phyloP scores from a whole-genome alignment of 495 filamentous ascomycete genomes.

The Penicillium cosmopolitanum region DNA sequence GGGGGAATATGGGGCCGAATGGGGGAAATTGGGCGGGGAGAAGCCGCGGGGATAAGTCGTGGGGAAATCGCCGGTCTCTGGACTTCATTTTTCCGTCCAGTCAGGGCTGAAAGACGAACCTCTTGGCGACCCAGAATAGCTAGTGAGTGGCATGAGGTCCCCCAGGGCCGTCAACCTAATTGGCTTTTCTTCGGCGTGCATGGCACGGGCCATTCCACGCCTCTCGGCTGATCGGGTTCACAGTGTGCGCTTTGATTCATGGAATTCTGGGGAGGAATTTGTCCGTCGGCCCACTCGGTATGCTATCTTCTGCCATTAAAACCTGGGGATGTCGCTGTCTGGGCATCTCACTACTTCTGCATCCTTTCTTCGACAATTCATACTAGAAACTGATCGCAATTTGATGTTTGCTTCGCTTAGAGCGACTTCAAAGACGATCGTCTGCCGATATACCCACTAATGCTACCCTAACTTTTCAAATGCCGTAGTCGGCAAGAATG shows the following conservation, averaged over 20 bases:
- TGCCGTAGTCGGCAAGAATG: conserved; percentile 1
- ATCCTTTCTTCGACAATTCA: background rate
- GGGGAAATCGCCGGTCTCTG: conserved; percentile 4
- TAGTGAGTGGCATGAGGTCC: conserved; percentile 4
- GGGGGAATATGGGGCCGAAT: conserved; percentile 23
- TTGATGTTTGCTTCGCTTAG: background rate
- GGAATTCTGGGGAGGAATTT: conserved; percentile 4
- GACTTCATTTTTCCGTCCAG: conserved; percentile 27
- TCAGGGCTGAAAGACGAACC: background rate
- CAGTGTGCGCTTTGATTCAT: conserved; percentile 18
- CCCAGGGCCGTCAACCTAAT: background rate
- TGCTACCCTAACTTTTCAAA: background rate
- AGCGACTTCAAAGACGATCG: background rate
- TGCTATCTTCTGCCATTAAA: conserved; percentile 2
- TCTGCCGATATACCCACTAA: conserved; percentile 4
- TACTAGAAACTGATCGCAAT: no score
- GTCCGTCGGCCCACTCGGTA: conserved; percentile 16
- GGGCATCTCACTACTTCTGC: background rate
- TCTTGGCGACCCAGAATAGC: background rate
- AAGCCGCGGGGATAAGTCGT: conserved; percentile 12
- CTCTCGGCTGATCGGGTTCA: background rate
- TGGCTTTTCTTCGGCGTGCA: background rate
- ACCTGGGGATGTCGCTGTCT: background rate
- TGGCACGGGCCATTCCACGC: conserved; percentile 7
- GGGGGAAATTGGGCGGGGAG: conserved; percentile 27